Evolutionary conservation across 1,284 basidiomycete genomes (phyloP).

Genomic region (Irpex sp.): DNA sequence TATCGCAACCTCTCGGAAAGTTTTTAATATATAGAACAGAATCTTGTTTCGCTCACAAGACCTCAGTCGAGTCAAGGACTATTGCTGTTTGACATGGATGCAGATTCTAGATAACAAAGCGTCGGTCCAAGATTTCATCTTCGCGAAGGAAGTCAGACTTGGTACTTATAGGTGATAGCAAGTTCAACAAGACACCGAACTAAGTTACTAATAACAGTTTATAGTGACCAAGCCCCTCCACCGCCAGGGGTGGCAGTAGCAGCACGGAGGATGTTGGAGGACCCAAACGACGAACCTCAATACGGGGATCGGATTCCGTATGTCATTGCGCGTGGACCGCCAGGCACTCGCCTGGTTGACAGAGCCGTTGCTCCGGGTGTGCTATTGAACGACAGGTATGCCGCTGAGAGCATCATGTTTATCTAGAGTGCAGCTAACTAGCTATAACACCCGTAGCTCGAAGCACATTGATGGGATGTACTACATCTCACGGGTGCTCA

Average conservation of each 20-base stretch:
- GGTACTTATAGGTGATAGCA: slow-evolving; percentile 79
- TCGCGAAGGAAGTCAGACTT: slow-evolving; percentile 91
- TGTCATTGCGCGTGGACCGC: slow-evolving; percentile 72
- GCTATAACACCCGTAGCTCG: slow-evolving; percentile 33
- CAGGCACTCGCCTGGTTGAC: slow-evolving; percentile 73
- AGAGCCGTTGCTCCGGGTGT: slow-evolving; percentile 80
- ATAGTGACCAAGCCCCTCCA: slow-evolving; percentile 77
- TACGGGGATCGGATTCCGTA: slow-evolving; percentile 95
- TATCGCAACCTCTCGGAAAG: neutral
- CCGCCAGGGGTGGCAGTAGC: slow-evolving; percentile 91
- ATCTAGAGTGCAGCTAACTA: no score
- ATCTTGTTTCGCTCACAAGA: slow-evolving; percentile 89
- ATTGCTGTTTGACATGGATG: slow-evolving; percentile 83
- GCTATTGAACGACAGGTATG: slow-evolving; percentile 69
- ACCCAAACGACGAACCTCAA: slow-evolving; percentile 82
- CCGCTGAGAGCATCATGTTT: neutral
- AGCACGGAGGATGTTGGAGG: slow-evolving; percentile 68
- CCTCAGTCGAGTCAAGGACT: slow-evolving; percentile 85
- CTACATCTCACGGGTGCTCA: slow-evolving; percentile 86
- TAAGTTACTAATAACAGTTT: neutral
- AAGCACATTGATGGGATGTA: slow-evolving; percentile 81
- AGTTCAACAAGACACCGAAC: neutral
- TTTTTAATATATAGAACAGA: slow-evolving; percentile 36
- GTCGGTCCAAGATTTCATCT: slow-evolving; percentile 88
- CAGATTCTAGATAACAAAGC: slow-evolving; percentile 81